Evolutionary conservation across 345 rosid species (phyloP).

Genomic region (Eucalyptus regnans): DNA sequence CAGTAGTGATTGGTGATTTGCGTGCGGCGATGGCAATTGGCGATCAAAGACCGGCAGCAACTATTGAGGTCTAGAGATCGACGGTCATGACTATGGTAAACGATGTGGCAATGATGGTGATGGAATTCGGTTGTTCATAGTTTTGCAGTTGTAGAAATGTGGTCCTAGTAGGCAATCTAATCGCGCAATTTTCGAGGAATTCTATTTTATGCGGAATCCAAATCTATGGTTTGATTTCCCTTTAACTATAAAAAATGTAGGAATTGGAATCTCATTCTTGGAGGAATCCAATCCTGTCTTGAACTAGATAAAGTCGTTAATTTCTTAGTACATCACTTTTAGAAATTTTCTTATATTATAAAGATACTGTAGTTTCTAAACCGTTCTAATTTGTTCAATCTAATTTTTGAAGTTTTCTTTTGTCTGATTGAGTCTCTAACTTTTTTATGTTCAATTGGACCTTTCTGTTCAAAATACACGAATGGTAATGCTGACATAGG

Average conservation of each 20-base stretch:
- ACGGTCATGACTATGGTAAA: rapidly evolving
- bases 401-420: background rate
- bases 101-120: background rate
- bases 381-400: background rate
- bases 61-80: background rate
- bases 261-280: background rate
- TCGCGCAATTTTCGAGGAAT: background rate
- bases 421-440: background rate
- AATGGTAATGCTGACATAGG: background rate
- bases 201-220: background rate
- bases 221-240: background rate
- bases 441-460: too few species aligned
- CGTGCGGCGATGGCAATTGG: rapidly evolving
- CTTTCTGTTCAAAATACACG: background rate
- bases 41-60: background rate
- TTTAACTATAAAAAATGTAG: background rate
- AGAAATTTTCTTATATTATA: background rate
- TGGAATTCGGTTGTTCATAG: background rate
- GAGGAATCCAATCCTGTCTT: background rate
- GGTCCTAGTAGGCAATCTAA: background rate
- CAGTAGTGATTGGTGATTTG: background rate
- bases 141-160: background rate
- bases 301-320: background rate
- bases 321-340: background rate
- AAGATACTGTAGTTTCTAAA: background rate